phyloP scores from a whole-genome alignment of 2,329 filamentous ascomycete species.

The Pyrenophora tritici-repentis region DNA sequence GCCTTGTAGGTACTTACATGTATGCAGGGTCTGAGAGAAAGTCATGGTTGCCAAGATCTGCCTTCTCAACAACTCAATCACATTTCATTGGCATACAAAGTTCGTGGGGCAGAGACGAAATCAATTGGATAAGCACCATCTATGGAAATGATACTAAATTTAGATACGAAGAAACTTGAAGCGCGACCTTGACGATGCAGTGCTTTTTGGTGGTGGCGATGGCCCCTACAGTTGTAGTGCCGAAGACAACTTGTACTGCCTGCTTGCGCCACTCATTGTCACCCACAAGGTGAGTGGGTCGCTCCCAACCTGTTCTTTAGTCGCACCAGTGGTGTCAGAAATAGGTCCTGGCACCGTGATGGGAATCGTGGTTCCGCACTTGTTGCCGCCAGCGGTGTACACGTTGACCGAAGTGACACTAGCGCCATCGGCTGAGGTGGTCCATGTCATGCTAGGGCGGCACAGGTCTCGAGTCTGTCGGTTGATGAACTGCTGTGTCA shows the following conservation, averaged over 20 bases:
- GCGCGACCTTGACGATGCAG: background rate
- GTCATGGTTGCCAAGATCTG: too few species aligned
- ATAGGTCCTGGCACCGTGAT: constrained; percentile 58
- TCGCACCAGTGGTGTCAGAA: constrained; percentile 51
- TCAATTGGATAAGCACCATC: too few species aligned
- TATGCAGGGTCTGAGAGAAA: too few species aligned
- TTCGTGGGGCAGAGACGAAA: too few species aligned
- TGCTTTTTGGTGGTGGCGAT: background rate
- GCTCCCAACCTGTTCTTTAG: constrained; percentile 59
- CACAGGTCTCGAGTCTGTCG: constrained; percentile 61
- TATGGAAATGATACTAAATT: too few species aligned
- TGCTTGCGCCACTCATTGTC: constrained; percentile 43
- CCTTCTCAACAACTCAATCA: too few species aligned
- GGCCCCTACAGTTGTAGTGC: constrained; percentile 29
- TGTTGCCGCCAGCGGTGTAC: constrained; percentile 53
- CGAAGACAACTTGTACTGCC: constrained; percentile 42
- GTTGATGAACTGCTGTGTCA: constrained; percentile 57
- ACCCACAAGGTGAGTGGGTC: constrained; percentile 50
- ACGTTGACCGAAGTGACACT: constrained; percentile 59
- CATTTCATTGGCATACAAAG: too few species aligned
- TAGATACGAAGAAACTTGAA: too few species aligned
- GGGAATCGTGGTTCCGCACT: constrained; percentile 58
- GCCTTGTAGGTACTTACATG: too few species aligned
- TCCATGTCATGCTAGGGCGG: constrained; percentile 56
- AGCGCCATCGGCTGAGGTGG: constrained; percentile 49